Evolutionary conservation across 108 stramenopile species (phyloP).

Genomic region (Heterococcus sp.): DNA sequence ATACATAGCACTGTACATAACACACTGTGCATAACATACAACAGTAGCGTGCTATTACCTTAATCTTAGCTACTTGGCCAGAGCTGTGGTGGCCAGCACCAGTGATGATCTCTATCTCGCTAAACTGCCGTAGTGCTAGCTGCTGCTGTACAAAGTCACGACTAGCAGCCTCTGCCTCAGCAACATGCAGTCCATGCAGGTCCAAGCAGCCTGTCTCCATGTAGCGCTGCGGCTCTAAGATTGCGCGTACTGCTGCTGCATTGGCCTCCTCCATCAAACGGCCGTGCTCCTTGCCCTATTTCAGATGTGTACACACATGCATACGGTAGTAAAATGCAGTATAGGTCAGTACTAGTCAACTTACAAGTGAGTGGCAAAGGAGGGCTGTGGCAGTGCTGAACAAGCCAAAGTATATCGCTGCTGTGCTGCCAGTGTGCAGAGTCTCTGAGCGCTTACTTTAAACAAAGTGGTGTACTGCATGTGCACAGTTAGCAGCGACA

Average conservation of each 20-base stretch:
- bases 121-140: background rate
- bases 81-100: conserved; percentile 28
- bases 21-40: too few species aligned
- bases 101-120: conserved; percentile 20
- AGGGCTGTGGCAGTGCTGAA: background rate
- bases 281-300: conserved; percentile 13
- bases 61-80: too few species aligned
- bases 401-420: background rate
- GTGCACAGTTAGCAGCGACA: background rate
- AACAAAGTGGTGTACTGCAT: too few species aligned
- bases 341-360: background rate
- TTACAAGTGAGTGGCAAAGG: background rate
- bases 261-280: conserved; percentile 1
- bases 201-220: conserved; percentile 1
- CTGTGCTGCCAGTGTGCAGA: background rate
- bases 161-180: conserved; percentile 2
- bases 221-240: background rate
- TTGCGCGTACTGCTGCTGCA: background rate
- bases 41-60: too few species aligned
- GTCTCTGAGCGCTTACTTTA: too few species aligned
- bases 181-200: conserved; percentile 23
- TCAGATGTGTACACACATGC: too few species aligned
- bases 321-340: too few species aligned
- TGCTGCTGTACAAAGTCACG: background rate
- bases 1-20: too few species aligned